Percentiles rank a stretch among this genome's conserved stretches.
Evolutionary conservation across 1,284 basidiomycete genomes (phyloP).

Genomic region (Austroboletus novae-zelandiae): DNA sequence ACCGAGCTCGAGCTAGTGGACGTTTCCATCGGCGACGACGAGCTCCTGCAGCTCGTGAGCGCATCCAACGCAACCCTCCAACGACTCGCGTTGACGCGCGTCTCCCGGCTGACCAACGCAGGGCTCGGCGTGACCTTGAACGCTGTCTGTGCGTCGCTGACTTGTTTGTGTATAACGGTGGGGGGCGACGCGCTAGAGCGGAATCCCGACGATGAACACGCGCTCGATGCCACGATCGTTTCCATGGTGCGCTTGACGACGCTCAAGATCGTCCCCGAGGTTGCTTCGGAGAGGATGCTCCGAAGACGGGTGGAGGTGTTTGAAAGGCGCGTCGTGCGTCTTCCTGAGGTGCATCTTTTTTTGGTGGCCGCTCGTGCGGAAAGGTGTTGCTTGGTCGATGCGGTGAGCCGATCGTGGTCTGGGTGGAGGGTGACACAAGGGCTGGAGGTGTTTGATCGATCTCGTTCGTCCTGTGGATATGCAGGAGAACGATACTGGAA

Average conservation of each 20-base stretch:
- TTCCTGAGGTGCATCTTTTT: background rate
- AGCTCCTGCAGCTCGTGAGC: too few relatives aligned
- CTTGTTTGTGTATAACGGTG: background rate
- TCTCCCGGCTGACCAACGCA: constrained; percentile 4
- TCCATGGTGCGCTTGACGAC: constrained; percentile 6
- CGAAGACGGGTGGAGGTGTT: constrained; percentile 1
- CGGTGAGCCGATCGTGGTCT: background rate
- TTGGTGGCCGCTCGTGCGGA: background rate
- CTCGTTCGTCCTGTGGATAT: too few relatives aligned
- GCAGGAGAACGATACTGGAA: too few relatives aligned
- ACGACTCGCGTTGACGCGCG: background rate
- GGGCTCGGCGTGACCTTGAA: background rate
- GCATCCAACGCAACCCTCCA: too few relatives aligned
- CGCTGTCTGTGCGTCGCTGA: constrained; percentile 1
- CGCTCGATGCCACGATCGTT: constrained; percentile 6
- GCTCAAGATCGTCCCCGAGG: background rate
- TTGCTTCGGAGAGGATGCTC: constrained; percentile 12
- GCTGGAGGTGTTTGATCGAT: too few relatives aligned
- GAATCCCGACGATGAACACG: background rate
- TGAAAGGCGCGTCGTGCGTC: background rate
- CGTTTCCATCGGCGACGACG: too few relatives aligned
- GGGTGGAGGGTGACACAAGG: constrained; percentile 2
- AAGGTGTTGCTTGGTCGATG: background rate
- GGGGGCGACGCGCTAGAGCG: background rate
- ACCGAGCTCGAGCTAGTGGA: background rate